These are phyloP conservation scores for Trametes meyenii DNA, from an alignment of 768 basidiomycete genomes.

Conservation along the genomic window DNA sequence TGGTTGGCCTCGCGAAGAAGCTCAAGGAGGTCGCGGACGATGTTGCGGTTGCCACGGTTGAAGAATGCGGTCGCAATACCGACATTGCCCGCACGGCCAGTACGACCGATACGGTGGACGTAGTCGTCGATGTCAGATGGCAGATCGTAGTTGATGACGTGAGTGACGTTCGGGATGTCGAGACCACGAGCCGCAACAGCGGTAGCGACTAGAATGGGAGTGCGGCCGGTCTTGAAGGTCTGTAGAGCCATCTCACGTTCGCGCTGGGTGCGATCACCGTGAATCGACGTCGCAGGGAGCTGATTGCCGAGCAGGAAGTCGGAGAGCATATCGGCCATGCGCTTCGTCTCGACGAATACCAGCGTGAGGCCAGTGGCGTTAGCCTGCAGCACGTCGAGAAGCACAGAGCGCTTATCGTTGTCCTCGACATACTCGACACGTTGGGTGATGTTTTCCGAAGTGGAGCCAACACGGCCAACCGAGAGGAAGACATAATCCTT, in stretches of 20 bases:
- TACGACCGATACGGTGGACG: constrained; percentile 97
- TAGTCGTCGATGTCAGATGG: constrained; percentile 99
- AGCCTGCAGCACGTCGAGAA: constrained; percentile 90
- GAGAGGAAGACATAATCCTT: constrained; percentile 99
- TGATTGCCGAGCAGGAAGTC: constrained; percentile 87
- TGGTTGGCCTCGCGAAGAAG: constrained; percentile 96
- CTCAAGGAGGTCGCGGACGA: constrained; percentile 90
- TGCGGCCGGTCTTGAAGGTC: constrained; percentile 93
- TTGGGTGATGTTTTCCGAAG: constrained; percentile 99
- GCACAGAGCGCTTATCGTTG: constrained; percentile 92
- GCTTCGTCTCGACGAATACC: constrained; percentile 98
- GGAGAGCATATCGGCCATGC: constrained; percentile 98
- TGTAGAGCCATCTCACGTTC: constrained; percentile 96
- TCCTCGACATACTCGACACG: constrained; percentile 99
- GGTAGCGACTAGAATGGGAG: constrained; percentile 96
- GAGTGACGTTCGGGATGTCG: constrained; percentile 98
- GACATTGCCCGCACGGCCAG: constrained; percentile 97
- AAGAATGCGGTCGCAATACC: constrained; percentile 96
- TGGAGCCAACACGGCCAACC: constrained; percentile 97
- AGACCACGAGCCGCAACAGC: constrained; percentile 99
- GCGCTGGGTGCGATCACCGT: constrained; percentile 96
- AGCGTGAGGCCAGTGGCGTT: constrained; percentile 81
- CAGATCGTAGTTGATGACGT: constrained; percentile 97
- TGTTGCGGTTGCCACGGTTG: constrained; percentile 90
- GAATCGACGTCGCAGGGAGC: constrained; percentile 93